These are phyloP conservation scores for Coelastrella sp. DNA, from an alignment of 139 green algal genomes.

Conservation along the genomic window DNA sequence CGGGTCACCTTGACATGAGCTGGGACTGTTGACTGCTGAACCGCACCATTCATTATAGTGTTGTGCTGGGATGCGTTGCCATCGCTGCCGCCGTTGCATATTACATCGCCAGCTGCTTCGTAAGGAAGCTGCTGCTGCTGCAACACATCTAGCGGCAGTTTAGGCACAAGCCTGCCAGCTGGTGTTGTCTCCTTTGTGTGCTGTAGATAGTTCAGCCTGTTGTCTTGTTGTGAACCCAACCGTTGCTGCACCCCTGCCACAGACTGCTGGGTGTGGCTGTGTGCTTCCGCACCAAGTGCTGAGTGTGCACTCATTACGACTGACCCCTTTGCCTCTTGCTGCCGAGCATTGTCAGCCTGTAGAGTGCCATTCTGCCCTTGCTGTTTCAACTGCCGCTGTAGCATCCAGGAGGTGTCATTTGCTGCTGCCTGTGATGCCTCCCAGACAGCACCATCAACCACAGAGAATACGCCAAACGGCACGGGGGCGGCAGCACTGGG, in stretches of 20 bases:
- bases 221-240: too few relatives aligned
- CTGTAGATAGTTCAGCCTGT: too few relatives aligned
- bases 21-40: not conserved
- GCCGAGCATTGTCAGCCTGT: not conserved
- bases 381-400: not conserved
- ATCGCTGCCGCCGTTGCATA: not conserved
- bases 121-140: not conserved
- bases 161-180: slow-evolving; percentile 1
- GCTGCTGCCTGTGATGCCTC: not conserved
- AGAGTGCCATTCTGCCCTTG: too few relatives aligned
- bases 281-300: not conserved
- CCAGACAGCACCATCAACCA: not conserved
- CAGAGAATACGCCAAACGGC: not conserved
- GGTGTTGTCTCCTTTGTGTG: not conserved
- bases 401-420: not conserved
- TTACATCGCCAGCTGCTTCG: not conserved
- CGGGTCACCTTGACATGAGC: not conserved
- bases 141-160: not conserved
- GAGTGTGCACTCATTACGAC: too few relatives aligned
- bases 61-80: not conserved
- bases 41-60: not conserved
- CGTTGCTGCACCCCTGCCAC: not conserved
- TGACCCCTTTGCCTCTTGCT: not conserved
- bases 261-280: not conserved
- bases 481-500: not conserved